Conservation (phyloP, 2,329 filamentous ascomycete genomes). For the Diaporthe vaccinii region DNA sequence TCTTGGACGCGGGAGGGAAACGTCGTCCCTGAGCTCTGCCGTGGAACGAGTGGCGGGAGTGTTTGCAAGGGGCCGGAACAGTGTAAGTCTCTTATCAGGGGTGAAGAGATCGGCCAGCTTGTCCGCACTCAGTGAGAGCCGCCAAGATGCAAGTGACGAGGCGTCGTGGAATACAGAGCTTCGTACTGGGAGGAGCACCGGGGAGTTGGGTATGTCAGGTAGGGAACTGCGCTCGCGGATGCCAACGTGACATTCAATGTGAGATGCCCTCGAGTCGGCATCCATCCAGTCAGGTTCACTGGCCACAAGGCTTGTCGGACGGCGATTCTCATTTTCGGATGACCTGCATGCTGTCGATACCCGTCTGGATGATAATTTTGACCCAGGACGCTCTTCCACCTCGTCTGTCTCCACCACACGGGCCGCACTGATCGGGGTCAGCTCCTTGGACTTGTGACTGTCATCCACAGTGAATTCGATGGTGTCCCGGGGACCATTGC, state of each 20-base stretch:
- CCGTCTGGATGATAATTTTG: neutral
- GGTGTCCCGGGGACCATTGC: slow-evolving; percentile 62
- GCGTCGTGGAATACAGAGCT: slow-evolving; percentile 33
- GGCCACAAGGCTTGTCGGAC: neutral
- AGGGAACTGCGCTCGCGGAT: slow-evolving; percentile 41
- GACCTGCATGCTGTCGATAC: slow-evolving; percentile 15
- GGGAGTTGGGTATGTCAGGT: slow-evolving; percentile 40
- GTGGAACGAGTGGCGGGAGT: slow-evolving; percentile 17
- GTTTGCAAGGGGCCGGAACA: slow-evolving; percentile 11
- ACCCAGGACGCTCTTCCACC: slow-evolving; percentile 27
- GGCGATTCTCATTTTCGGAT: slow-evolving; percentile 11
- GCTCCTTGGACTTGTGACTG: neutral
- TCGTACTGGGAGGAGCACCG: slow-evolving; percentile 30
- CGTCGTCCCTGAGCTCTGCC: neutral
- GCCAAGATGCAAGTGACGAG: slow-evolving; percentile 43
- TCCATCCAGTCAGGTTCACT: slow-evolving; percentile 25
- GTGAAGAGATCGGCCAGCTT: slow-evolving; percentile 29
- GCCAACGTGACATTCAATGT: slow-evolving; percentile 30
- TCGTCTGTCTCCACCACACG: slow-evolving; percentile 7
- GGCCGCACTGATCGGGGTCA: neutral
- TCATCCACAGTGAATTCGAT: slow-evolving; percentile 59
- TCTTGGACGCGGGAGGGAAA: slow-evolving; percentile 1
- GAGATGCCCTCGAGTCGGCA: neutral
- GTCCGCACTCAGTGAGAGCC: slow-evolving; percentile 40
- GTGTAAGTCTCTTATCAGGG: neutral